These are phyloP conservation scores for Miamiensis avidus DNA, from an alignment of 169 alveolate species.

Conservation along the genomic window DNA sequence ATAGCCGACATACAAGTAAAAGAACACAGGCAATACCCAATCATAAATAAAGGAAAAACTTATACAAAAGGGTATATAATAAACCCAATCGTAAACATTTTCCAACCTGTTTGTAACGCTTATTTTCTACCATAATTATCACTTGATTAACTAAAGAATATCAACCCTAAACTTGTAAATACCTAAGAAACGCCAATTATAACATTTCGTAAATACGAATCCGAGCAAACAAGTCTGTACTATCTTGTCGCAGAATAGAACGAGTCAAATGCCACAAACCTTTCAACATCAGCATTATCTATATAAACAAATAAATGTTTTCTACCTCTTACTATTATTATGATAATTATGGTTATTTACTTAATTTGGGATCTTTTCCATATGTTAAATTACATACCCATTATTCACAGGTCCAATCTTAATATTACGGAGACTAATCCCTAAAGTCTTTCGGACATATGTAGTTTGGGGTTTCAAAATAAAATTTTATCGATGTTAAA, in stretches of 20 bases:
- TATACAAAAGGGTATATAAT: neutral
- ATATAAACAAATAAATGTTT: too few species aligned
- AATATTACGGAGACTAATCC: too few species aligned
- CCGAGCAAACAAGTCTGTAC: neutral
- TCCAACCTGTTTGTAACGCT: neutral
- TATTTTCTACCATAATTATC: neutral
- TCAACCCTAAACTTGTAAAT: neutral
- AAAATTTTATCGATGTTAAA: neutral
- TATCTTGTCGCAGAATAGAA: neutral
- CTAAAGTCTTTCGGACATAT: neutral
- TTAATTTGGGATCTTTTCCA: neutral
- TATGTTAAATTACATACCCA: neutral
- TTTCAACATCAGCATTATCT: neutral
- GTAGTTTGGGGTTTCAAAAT: neutral
- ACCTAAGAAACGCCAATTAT: neutral
- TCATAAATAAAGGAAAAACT: neutral
- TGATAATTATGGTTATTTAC: neutral
- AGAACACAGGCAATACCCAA: neutral
- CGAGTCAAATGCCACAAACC: neutral
- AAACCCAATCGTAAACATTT: neutral
- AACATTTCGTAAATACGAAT: neutral
- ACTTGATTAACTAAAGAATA: neutral
- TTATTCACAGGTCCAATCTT: neutral
- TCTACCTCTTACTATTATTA: neutral
- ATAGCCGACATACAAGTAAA: neutral